phyloP scores from a whole-genome alignment of 495 filamentous ascomycete genomes.

The Tuber calosporum region DNA sequence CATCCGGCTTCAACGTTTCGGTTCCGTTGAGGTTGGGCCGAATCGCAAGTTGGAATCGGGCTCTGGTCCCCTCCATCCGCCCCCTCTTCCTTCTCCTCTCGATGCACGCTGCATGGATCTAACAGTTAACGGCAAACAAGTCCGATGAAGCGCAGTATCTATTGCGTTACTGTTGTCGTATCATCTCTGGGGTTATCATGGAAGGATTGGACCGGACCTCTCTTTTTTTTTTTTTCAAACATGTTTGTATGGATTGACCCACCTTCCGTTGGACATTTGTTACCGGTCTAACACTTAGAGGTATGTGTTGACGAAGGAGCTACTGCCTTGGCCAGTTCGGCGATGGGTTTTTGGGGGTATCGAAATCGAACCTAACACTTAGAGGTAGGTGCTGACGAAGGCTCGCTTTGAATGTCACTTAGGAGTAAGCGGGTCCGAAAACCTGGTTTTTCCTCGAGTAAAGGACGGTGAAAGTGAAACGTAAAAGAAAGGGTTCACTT shows the following conservation, averaged over 20 bases:
- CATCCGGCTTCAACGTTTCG: not conserved
- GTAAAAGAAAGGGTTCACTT: not conserved
- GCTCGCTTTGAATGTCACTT: slow-evolving; percentile 23
- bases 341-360: not conserved
- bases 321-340: not conserved
- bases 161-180: not conserved
- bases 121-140: not conserved
- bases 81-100: not conserved
- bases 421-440: slow-evolving; percentile 21
- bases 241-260: not conserved
- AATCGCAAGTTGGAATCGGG: not conserved
- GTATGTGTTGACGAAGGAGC: slow-evolving; percentile 1
- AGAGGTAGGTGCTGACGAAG: slow-evolving; percentile 39
- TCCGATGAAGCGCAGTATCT: not conserved
- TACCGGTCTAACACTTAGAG: not conserved
- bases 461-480: not conserved
- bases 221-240: not conserved
- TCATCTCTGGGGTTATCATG: not conserved
- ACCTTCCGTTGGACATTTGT: not conserved
- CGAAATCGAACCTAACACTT: slow-evolving; percentile 37
- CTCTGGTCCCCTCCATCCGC: not conserved
- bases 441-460: slow-evolving; percentile 12
- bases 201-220: not conserved
- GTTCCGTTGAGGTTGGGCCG: not conserved
- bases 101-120: not conserved